Conservation (phyloP, 2,329 filamentous ascomycete genomes). For the Pseudogymnoascus sp. region DNA sequence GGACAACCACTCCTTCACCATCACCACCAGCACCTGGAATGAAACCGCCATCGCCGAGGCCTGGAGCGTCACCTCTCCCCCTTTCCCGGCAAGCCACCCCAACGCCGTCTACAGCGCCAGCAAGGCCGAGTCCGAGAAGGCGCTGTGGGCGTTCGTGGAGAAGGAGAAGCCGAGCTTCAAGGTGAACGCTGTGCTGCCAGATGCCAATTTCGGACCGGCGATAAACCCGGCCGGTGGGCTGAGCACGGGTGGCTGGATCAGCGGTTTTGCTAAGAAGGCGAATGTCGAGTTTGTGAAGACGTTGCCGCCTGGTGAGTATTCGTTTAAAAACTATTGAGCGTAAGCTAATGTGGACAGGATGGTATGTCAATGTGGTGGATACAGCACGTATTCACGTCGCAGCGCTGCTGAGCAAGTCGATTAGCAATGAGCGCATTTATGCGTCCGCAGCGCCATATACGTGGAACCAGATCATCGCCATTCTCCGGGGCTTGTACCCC, state of each 20-base stretch:
- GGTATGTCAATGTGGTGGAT: conserved; percentile 21
- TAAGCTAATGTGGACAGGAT: neutral
- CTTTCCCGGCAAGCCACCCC: conserved; percentile 22
- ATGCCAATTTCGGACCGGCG: conserved; percentile 14
- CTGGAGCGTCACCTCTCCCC: conserved; percentile 26
- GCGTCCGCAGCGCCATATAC: too few relatives aligned
- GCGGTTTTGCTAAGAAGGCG: too few relatives aligned
- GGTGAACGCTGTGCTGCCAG: conserved; percentile 22
- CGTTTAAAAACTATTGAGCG: too few relatives aligned
- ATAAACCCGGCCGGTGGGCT: neutral
- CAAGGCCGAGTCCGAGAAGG: conserved; percentile 32
- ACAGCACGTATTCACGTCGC: conserved; percentile 9
- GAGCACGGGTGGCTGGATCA: conserved; percentile 19
- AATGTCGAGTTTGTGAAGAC: conserved; percentile 10
- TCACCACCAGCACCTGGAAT: conserved; percentile 29
- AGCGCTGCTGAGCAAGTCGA: too few relatives aligned
- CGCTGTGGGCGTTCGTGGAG: conserved; percentile 31
- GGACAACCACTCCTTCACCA: conserved; percentile 15
- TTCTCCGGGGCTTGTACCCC: too few relatives aligned
- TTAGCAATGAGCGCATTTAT: too few relatives aligned
- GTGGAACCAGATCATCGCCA: too few relatives aligned
- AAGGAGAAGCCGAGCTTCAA: conserved; percentile 25
- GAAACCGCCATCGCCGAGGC: conserved; percentile 27
- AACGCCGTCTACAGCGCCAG: conserved; percentile 30
- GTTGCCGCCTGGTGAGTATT: conserved; percentile 9